Percentiles rank a stretch among this genome's conserved stretches.
Evolutionary conservation across 306 rosid genomes (phyloP).

Genomic region (Lablab purpureus): DNA sequence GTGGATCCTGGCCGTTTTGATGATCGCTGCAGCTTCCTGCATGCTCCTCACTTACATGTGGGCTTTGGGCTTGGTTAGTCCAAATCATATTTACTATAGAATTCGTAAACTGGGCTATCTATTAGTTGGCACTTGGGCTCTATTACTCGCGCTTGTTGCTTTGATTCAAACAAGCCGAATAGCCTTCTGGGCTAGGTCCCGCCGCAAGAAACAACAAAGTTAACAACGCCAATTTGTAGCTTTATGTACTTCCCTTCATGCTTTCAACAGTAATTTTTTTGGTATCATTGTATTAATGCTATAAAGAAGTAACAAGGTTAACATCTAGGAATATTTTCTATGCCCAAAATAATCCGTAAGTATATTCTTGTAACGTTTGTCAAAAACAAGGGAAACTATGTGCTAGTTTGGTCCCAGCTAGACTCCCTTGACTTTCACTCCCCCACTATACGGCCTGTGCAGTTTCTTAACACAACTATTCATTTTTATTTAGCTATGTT

Average conservation of each 20-base stretch:
- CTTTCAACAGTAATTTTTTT: not conserved
- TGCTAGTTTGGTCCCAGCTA: too few species aligned
- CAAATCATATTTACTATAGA: constrained; percentile 16
- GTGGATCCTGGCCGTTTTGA: constrained; percentile 42
- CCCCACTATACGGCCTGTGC: too few species aligned
- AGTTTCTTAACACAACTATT: too few species aligned
- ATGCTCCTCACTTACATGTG: constrained; percentile 37
- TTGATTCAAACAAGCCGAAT: constrained; percentile 32
- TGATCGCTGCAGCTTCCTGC: constrained; percentile 43
- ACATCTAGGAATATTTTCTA: not conserved
- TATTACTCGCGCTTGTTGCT: not conserved
- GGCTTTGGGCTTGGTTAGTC: constrained; percentile 38
- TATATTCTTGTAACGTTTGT: too few species aligned
- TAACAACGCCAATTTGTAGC: too few species aligned
- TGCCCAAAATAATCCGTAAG: too few species aligned
- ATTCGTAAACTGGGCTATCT: not conserved
- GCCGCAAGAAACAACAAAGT: not conserved
- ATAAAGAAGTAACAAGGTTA: not conserved
- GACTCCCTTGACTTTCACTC: too few species aligned
- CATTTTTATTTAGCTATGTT: too few species aligned
- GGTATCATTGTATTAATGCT: not conserved
- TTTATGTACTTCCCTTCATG: not conserved
- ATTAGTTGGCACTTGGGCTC: constrained; percentile 18
- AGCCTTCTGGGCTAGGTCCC: constrained; percentile 41
- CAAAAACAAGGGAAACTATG: too few species aligned